Conservation (phyloP, 2,329 filamentous ascomycete species). For the Achaetomium macrosporum region DNA sequence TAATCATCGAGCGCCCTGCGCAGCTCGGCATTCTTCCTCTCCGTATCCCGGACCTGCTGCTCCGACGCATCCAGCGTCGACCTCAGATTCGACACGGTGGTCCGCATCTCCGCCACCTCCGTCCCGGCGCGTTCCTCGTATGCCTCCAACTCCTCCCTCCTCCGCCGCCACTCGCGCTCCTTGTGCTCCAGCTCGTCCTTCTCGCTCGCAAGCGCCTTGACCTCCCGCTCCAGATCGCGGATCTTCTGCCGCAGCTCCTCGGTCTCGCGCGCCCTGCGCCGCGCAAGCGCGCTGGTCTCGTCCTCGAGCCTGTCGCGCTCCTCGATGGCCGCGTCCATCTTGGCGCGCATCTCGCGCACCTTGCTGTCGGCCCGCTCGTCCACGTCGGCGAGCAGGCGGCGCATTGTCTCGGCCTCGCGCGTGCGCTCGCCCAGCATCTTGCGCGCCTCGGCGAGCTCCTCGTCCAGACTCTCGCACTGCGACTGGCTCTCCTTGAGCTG, state of each 20-base stretch:
- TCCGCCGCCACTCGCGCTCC: conserved; percentile 67
- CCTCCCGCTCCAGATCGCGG: conserved; percentile 72
- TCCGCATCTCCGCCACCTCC: conserved; percentile 69
- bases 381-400: conserved; percentile 77
- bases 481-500: conserved; percentile 87
- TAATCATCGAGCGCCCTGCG: conserved; percentile 72
- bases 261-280: conserved; percentile 72
- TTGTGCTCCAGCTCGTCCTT: conserved; percentile 70
- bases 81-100: conserved; percentile 71
- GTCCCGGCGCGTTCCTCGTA: conserved; percentile 61
- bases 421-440: conserved; percentile 80
- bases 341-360: conserved; percentile 80
- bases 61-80: conserved; percentile 83
- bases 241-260: conserved; percentile 78
- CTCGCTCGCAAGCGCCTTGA: conserved; percentile 65
- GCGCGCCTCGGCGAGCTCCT: conserved; percentile 86
- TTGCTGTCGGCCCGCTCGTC: conserved; percentile 76
- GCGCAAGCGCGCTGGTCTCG: conserved; percentile 71
- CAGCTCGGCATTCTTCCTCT: conserved; percentile 74
- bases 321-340: conserved; percentile 85
- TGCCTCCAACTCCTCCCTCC: conserved; percentile 70
- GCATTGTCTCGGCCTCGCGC: conserved; percentile 91
- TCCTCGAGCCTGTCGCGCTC: conserved; percentile 91
- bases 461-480: conserved; percentile 79
- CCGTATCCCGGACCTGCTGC: conserved; percentile 72